A percentile compares a stretch with the other conserved stretches of the same genome.
These are phyloP conservation scores for Ganoderma resinaceum DNA, from an alignment of 1,284 basidiomycete genomes.

Conservation along the genomic window DNA sequence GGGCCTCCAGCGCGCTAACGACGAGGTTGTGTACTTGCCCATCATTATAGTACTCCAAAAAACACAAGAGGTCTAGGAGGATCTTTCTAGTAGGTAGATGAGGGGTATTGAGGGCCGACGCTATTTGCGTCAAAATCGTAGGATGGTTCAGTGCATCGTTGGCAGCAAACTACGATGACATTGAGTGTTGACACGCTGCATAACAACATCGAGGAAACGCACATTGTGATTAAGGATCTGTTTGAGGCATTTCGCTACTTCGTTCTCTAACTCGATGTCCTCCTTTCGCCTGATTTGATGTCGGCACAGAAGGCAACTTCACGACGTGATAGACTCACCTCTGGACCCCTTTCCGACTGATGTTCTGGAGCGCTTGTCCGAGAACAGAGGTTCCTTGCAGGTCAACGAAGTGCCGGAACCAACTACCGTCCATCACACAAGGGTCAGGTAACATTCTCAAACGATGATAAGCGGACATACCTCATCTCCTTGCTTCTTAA, in stretches of 20 bases:
- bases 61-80: slow-evolving; percentile 80
- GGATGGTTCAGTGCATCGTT: slow-evolving; percentile 83
- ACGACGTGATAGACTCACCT: slow-evolving; percentile 50
- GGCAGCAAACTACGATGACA: slow-evolving; percentile 64
- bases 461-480: slow-evolving; percentile 50
- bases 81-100: slow-evolving; percentile 84
- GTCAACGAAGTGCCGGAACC: slow-evolving; percentile 82
- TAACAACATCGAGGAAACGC: slow-evolving; percentile 34
- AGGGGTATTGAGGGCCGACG: slow-evolving; percentile 86
- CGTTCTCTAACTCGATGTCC: slow-evolving; percentile 85
- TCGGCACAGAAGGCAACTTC: not conserved
- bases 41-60: slow-evolving; percentile 68
- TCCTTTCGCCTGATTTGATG: slow-evolving; percentile 56
- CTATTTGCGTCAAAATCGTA: slow-evolving; percentile 83
- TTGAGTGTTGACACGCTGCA: not conserved
- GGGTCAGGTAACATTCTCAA: not conserved
- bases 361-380: slow-evolving; percentile 79
- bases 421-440: slow-evolving; percentile 52
- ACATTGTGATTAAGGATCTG: slow-evolving; percentile 85
- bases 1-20: slow-evolving; percentile 66
- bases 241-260: slow-evolving; percentile 89
- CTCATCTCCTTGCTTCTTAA: slow-evolving; percentile 83
- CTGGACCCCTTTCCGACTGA: slow-evolving; percentile 71
- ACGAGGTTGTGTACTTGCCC: slow-evolving; percentile 62
- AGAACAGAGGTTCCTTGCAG: slow-evolving; percentile 88